Base-by-base conservation (phyloP, 352 stramenopile genomes). In the Globisporangium spiculum region DNA sequence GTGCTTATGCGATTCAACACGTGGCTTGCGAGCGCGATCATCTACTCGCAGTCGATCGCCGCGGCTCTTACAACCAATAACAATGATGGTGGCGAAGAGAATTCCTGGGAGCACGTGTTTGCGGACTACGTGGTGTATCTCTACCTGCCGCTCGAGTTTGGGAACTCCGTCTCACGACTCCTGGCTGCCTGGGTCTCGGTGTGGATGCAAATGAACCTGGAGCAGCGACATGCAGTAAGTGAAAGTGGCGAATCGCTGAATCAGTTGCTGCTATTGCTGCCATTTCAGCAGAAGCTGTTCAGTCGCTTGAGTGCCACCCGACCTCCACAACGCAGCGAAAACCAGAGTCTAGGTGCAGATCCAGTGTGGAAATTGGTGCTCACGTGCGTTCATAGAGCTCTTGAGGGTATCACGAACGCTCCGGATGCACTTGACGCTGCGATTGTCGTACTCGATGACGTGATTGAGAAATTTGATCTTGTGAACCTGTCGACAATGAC, bases 101-200 rank as follows among this genome's bases (percentile, higher is more conserved):
- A 71, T 48, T 57, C 60, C 30, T 89, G 80, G 80, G 80, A 89
- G 53, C 72, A 73, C 48, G 70, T 68, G 6, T 87, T 87, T 44
- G 71, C 55, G 0, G 70, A 77, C 54, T 80, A 83, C 36, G 62
- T 83, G 52, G 77, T 74, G 0, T 70, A 79, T 46, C 22, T 92
- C 63, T 93, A 91, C 46, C 66, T 93, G n/a, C 77, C 69, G 1
- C 30, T 92, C 5, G 66, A 93, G 65, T 93, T 90, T 55, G 44
- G 78, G 50, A 66, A 60, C 34, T 65, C 76, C 32, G 60, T 62
- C 3, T 60, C 50, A 12, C 60, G 58, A 7, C 68, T 93, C 0
- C 54, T 83, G 0, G 46, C 52, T 8, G 50, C 70, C 8, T 93
- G 83, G 85, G 27, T 93, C 9, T 60, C 34, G 24, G 79, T 72